phyloP scores from a whole-genome alignment of 345 rosid genomes.

The Crucihimalaya himalaica region DNA sequence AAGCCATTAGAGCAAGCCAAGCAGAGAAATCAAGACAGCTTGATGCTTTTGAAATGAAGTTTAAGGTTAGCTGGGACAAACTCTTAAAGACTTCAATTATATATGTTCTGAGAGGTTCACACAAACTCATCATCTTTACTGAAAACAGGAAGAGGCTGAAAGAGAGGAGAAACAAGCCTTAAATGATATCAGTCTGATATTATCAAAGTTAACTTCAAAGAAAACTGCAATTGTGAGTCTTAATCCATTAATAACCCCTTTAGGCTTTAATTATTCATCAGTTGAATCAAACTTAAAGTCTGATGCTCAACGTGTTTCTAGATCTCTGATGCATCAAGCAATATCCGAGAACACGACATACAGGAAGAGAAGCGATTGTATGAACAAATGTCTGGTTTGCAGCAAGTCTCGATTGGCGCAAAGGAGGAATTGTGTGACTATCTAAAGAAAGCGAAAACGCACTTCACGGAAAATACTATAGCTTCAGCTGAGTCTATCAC shows the following conservation, averaged over 20 bases:
- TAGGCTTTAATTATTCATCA: background rate
- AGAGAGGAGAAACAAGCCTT: conserved; percentile 77
- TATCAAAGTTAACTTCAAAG: conserved; percentile 61
- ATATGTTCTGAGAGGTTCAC: conserved; percentile 3
- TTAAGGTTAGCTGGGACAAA: conserved; percentile 50
- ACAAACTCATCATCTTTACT: background rate
- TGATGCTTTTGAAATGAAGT: conserved; percentile 57
- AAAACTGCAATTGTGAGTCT: conserved; percentile 65
- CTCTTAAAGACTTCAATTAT: conserved; percentile 16
- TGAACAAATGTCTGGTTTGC: conserved; percentile 58
- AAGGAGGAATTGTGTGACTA: conserved; percentile 54
- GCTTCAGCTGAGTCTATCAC: conserved; percentile 58
- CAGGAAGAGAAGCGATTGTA: conserved; percentile 59
- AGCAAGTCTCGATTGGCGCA: conserved; percentile 58
- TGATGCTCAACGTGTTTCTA: conserved; percentile 32
- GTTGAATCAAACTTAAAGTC: background rate
- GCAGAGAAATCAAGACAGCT: conserved; percentile 52
- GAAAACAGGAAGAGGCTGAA: conserved; percentile 73
- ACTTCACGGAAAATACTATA: conserved; percentile 63
- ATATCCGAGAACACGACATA: conserved; percentile 44
- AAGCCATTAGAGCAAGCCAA: conserved; percentile 55
- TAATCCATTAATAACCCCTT: background rate
- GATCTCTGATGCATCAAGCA: conserved; percentile 69
- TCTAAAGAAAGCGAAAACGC: conserved; percentile 44
- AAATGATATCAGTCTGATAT: conserved; percentile 60